Percentiles rank a stretch among this genome's conserved stretches.
Conservation (phyloP, 1,284 basidiomycete genomes). For the Chiua sp. region DNA sequence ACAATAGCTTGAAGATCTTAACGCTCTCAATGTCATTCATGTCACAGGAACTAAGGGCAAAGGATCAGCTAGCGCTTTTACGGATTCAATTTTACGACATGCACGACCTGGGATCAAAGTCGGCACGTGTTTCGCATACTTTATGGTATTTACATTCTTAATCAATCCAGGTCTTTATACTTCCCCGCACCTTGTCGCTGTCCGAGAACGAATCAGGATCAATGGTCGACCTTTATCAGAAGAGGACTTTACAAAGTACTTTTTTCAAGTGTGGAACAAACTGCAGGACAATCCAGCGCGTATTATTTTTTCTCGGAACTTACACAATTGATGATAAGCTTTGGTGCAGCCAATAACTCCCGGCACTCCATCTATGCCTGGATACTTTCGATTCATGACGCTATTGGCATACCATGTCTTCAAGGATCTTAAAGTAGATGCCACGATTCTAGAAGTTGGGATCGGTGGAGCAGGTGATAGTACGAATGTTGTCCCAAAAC, state of each 20-base stretch:
- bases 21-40: slow-evolving; percentile 92
- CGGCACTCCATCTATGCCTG: slow-evolving; percentile 76
- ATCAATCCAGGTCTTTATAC: slow-evolving; percentile 84
- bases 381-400: slow-evolving; percentile 95
- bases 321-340: slow-evolving; percentile 1
- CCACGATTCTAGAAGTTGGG: slow-evolving; percentile 96
- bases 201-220: slow-evolving; percentile 94
- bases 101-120: slow-evolving; percentile 72
- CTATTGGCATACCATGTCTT: slow-evolving; percentile 94
- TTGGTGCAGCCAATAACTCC: slow-evolving; percentile 51
- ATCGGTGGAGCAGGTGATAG: slow-evolving; percentile 96
- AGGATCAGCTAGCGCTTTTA: slow-evolving; percentile 96
- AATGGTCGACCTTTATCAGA: slow-evolving; percentile 93
- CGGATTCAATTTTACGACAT: slow-evolving; percentile 75
- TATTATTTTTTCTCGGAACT: slow-evolving; percentile 3
- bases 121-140: slow-evolving; percentile 48
- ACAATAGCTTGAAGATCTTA: slow-evolving; percentile 76
- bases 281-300: slow-evolving; percentile 65
- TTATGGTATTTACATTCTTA: slow-evolving; percentile 6
- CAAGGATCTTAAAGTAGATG: slow-evolving; percentile 79
- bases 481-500: slow-evolving; percentile 94
- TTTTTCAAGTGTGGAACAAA: slow-evolving; percentile 97
- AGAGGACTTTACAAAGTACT: slow-evolving; percentile 87
- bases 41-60: slow-evolving; percentile 99
- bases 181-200: slow-evolving; percentile 96